Conservation (phyloP, 257 asterid genomes). For the Solanum rostratum region DNA sequence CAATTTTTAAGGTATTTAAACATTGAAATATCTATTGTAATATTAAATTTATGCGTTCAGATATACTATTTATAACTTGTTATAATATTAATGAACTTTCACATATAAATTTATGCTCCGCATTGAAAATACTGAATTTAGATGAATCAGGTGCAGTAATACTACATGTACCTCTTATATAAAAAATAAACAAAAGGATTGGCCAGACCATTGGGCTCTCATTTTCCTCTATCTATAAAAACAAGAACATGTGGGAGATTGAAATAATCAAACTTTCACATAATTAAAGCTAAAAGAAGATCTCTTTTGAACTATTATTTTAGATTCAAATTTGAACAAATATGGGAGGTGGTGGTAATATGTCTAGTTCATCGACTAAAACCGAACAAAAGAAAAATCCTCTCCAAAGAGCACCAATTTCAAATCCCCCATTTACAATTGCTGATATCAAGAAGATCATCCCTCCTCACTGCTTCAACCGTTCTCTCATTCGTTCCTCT, state of each 20-base stretch:
- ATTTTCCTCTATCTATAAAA: neutral
- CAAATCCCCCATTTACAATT: slow-evolving; percentile 2
- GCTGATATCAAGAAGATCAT: slow-evolving; percentile 1
- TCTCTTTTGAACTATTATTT: neutral
- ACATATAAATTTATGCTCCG: neutral
- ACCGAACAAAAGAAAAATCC: neutral
- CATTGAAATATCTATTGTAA: too few species aligned
- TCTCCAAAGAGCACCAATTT: neutral
- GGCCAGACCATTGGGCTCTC: neutral
- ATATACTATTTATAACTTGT: neutral
- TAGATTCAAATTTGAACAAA: neutral
- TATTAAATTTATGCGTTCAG: neutral
- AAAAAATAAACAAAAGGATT: neutral
- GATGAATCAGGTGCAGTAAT: neutral
- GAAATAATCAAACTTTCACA: neutral
- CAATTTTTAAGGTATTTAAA: neutral
- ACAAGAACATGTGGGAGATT: neutral
- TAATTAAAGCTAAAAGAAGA: neutral
- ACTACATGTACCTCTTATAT: neutral
- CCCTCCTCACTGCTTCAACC: neutral
- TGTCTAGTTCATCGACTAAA: neutral
- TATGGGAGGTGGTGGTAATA: neutral
- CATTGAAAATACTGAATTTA: neutral
- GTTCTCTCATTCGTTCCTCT: neutral
- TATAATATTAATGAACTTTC: neutral